Percentiles rank a stretch among this genome's conserved stretches.
phyloP scores from a whole-genome alignment of 306 rosid species.

The Carpinus fangiana region DNA sequence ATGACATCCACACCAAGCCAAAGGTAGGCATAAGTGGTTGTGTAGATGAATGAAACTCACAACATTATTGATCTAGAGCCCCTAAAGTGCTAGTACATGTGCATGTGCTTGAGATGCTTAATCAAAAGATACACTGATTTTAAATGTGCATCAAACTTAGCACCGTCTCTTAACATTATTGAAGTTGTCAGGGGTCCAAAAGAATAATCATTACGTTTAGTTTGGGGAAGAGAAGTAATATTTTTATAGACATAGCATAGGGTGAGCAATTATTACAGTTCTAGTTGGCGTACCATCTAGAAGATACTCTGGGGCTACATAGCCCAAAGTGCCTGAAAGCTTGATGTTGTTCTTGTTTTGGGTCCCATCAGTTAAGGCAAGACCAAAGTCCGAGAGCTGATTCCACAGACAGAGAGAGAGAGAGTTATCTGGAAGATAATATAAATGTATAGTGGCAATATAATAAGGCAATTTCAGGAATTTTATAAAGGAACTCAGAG shows the following conservation, averaged over 20 bases:
- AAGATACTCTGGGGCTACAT: constrained; percentile 94
- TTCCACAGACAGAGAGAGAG: constrained; percentile 30
- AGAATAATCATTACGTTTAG: constrained; percentile 37
- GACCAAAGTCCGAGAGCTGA: constrained; percentile 97
- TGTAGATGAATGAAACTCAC: constrained; percentile 33
- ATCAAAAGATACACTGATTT: constrained; percentile 26
- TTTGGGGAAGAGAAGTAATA: constrained; percentile 29
- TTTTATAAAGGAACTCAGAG: constrained; percentile 7
- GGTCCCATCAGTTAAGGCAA: constrained; percentile 77
- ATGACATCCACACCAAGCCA: background rate
- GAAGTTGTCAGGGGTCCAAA: constrained; percentile 35
- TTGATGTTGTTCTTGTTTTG: constrained; percentile 76
- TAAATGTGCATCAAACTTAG: constrained; percentile 26
- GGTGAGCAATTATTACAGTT: constrained; percentile 26
- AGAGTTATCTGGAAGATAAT: constrained; percentile 20
- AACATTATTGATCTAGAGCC: constrained; percentile 23
- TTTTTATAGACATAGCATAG: constrained; percentile 13
- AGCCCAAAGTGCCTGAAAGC: constrained; percentile 92
- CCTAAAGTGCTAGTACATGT: constrained; percentile 30
- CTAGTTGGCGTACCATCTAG: constrained; percentile 78
- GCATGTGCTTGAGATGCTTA: constrained; percentile 29
- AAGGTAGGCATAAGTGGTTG: constrained; percentile 1
- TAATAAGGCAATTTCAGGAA: constrained; percentile 3
- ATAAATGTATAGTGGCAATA: constrained; percentile 17
- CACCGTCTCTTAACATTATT: constrained; percentile 24